phyloP scores from a whole-genome alignment of 2,329 filamentous ascomycete genomes.

The Pestalotiopsis sp. region DNA sequence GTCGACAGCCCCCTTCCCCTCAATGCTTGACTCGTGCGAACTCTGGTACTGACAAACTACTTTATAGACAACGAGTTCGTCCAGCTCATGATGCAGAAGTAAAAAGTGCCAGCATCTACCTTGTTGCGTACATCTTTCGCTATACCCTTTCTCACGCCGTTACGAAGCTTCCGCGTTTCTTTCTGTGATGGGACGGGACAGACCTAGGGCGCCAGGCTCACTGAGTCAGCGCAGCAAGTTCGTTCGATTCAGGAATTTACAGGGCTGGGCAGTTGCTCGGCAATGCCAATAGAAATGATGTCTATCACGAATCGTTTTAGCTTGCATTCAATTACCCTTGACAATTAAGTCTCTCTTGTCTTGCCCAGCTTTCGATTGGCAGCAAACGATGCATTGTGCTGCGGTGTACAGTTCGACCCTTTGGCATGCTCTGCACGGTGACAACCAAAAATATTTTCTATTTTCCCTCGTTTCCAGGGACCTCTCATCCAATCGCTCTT shows the following conservation, averaged over 20 bases:
- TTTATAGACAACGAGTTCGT: slow-evolving; percentile 84
- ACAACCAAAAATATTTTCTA: not conserved
- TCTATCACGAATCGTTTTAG: slow-evolving; percentile 9
- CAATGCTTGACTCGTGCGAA: not conserved
- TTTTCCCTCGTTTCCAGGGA: no score
- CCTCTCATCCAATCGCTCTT: no score
- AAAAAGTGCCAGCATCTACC: slow-evolving; percentile 39
- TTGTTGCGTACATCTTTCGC: slow-evolving; percentile 2
- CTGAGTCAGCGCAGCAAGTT: slow-evolving; percentile 8
- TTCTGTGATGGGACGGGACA: slow-evolving; percentile 13
- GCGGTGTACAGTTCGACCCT: not conserved
- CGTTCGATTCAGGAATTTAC: slow-evolving; percentile 18
- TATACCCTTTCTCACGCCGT: slow-evolving; percentile 17
- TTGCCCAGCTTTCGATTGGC: not conserved
- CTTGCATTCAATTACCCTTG: slow-evolving; percentile 6
- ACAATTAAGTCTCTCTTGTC: slow-evolving; percentile 12
- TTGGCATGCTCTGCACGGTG: not conserved
- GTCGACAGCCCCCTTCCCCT: slow-evolving; percentile 30
- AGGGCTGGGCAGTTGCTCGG: slow-evolving; percentile 13
- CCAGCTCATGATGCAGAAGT: slow-evolving; percentile 96
- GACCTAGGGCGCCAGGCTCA: slow-evolving; percentile 14
- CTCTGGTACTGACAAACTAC: not conserved
- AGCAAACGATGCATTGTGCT: not conserved
- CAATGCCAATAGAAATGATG: slow-evolving; percentile 13
- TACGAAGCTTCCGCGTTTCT: slow-evolving; percentile 16